phyloP scores from a whole-genome alignment of 2,329 filamentous ascomycete genomes.

The Aspergillus bombycis region DNA sequence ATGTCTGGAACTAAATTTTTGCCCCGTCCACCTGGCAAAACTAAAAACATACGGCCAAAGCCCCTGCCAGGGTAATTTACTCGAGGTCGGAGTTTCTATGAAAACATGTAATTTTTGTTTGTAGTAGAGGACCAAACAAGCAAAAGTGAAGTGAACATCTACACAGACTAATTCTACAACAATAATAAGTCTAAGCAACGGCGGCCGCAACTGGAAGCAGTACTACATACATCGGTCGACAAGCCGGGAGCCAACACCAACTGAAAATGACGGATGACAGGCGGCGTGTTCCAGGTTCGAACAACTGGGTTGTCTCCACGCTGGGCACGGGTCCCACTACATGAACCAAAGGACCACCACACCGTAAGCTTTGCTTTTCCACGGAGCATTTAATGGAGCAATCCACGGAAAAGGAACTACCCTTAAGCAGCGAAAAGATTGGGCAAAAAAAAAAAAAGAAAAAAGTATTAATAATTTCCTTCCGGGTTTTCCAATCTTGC shows the following conservation, averaged over 20 bases:
- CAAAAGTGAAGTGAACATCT: not conserved
- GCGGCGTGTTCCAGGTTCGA: slow-evolving; percentile 19
- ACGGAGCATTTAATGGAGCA: slow-evolving; percentile 6
- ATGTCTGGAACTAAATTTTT: not conserved
- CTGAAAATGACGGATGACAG: slow-evolving; percentile 18
- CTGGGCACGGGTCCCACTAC: slow-evolving; percentile 19
- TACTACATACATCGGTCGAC: not conserved
- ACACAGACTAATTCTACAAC: too few species aligned
- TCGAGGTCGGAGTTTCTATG: too few species aligned
- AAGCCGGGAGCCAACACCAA: not conserved
- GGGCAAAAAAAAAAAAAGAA: not conserved
- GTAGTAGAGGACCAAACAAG: not conserved
- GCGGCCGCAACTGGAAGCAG: too few species aligned
- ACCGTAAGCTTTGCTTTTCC: slow-evolving; percentile 12
- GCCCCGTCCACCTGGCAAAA: not conserved
- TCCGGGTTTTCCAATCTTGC: not conserved
- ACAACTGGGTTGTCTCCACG: slow-evolving; percentile 22
- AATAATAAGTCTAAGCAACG: too few species aligned
- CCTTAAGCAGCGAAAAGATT: not conserved
- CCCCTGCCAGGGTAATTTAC: not conserved
- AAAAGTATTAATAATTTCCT: too few species aligned
- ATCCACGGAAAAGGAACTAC: not conserved
- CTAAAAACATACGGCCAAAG: not conserved
- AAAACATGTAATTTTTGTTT: not conserved
- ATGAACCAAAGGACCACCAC: slow-evolving; percentile 13